Base-by-base conservation (phyloP, 169 alveolate genomes). In the Plasmodium yoelii region DNA sequence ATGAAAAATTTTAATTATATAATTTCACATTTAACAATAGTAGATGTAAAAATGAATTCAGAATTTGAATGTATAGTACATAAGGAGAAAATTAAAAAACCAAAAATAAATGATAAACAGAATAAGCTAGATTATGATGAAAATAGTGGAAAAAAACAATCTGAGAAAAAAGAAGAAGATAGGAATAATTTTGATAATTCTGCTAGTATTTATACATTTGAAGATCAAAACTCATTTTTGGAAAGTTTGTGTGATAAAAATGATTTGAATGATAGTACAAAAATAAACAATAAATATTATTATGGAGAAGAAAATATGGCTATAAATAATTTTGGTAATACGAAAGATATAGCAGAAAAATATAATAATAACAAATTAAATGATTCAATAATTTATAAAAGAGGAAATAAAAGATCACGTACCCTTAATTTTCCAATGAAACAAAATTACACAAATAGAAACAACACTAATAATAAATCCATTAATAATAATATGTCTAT, bases 1-100 rank as follows among this genome's bases (percentile, higher is more conserved):
- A 82, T 82, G 90, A 82, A 67, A 71, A 82, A 82, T 56, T 67
- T 59, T 46, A 82, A 82, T 60, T 82, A 82, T 34, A 68, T 67
- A 28, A 65, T 82, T 57, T 82, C 90, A 6, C 90, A 82, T 57
- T 51, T 82, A 22, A 82, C 90, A n/a, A 26, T 82, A 59, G 84
- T 67, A 51, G 82, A 82, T 55, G 72, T 82, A 5, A 82, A 82
- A 82, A 42, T 53, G 44, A 55, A 15, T 44, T 13, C 72, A 7
- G 46, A 60, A 4, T 42, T 63, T 63, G 42, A 34, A 34, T 34
- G 42, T 34, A 34, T 34, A 34, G 42, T 34, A 51, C 39, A 19
- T 49, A 44, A n/a, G 39, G 53, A 77, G n/a, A 46, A 18, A 55
- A 51, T 44, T 19, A 28, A 13, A 55, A 57, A 28, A 42, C 18